Evolutionary conservation across 2,329 filamentous ascomycete species (phyloP).

Genomic region (Atkinsonella texensis): DNA sequence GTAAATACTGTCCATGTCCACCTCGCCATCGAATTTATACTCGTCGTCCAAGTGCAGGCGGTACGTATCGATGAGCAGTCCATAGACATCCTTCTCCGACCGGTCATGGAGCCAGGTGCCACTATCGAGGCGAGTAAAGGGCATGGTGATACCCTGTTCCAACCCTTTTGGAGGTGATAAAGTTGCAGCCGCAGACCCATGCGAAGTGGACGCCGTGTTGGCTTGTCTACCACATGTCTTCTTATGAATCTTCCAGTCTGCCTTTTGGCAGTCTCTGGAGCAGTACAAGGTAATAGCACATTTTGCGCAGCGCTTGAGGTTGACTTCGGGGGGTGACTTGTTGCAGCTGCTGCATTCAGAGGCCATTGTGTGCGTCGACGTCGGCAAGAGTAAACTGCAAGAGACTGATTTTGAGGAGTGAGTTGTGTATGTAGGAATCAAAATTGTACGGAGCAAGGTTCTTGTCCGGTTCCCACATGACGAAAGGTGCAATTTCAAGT

Average conservation of each 20-base stretch:
- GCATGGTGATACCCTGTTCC: constrained; percentile 16
- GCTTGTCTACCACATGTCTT: constrained; percentile 24
- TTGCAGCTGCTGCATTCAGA: constrained; percentile 17
- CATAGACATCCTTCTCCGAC: constrained; percentile 30
- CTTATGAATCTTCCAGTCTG: constrained; percentile 38
- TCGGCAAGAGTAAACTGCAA: neutral
- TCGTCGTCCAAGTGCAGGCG: constrained; percentile 32
- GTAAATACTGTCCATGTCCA: constrained; percentile 19
- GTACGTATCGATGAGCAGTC: constrained; percentile 34
- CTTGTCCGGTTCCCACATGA: no score
- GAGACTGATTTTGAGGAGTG: no score
- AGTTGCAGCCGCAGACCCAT: neutral
- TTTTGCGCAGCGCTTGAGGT: constrained; percentile 31
- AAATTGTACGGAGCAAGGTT: no score
- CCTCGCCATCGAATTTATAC: constrained; percentile 15
- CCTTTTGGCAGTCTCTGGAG: constrained; percentile 37
- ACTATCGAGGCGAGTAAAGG: constrained; percentile 28
- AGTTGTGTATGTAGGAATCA: no score
- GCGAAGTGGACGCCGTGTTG: neutral
- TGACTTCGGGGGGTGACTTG: constrained; percentile 15
- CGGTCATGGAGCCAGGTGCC: constrained; percentile 32
- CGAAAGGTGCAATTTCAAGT: no score
- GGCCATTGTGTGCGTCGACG: constrained; percentile 1
- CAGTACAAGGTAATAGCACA: constrained; percentile 37
- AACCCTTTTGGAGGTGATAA: constrained; percentile 17